A percentile compares a stretch with the other conserved stretches of the same genome.
Conservation (phyloP, 2,329 filamentous ascomycete species). For the Pezicula radicicola region DNA sequence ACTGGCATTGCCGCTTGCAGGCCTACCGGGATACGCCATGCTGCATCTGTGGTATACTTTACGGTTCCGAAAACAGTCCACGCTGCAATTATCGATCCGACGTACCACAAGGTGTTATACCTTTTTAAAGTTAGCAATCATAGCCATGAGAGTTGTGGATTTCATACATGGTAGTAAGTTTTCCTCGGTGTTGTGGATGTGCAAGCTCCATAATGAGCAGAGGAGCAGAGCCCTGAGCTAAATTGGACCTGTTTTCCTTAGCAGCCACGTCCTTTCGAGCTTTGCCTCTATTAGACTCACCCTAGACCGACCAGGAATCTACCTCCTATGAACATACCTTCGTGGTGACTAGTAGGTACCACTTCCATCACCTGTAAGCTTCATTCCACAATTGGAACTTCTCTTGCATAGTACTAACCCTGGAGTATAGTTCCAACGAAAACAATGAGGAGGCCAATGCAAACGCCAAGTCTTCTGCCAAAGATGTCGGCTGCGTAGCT, state of each 20-base stretch:
- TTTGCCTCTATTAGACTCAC: not conserved
- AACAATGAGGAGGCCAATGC: slow-evolving; percentile 38
- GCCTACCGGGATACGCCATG: slow-evolving; percentile 7
- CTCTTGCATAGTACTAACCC: slow-evolving; percentile 27
- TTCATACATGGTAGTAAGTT: slow-evolving; percentile 39
- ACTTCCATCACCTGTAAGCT: slow-evolving; percentile 24
- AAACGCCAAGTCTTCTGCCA: slow-evolving; percentile 39
- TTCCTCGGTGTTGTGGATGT: slow-evolving; percentile 42
- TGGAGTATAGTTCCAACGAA: slow-evolving; percentile 36
- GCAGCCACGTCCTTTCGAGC: not conserved
- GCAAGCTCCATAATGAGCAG: slow-evolving; percentile 37
- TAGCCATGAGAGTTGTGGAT: slow-evolving; percentile 8
- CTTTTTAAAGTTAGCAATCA: slow-evolving; percentile 1
- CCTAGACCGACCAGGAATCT: slow-evolving; percentile 27
- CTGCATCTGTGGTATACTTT: slow-evolving; percentile 4
- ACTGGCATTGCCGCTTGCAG: slow-evolving; percentile 6
- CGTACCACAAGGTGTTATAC: slow-evolving; percentile 27
- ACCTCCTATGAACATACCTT: slow-evolving; percentile 36
- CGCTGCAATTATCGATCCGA: slow-evolving; percentile 37
- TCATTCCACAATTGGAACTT: slow-evolving; percentile 8
- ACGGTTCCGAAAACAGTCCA: slow-evolving; percentile 25
- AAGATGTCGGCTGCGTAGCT: slow-evolving; percentile 41
- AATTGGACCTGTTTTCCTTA: not conserved
- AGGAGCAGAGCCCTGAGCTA: slow-evolving; percentile 9
- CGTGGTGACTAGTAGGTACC: slow-evolving; percentile 29